Base-by-base conservation (phyloP, 2,329 filamentous ascomycete species). In the Raffaelea ambrosiae region DNA sequence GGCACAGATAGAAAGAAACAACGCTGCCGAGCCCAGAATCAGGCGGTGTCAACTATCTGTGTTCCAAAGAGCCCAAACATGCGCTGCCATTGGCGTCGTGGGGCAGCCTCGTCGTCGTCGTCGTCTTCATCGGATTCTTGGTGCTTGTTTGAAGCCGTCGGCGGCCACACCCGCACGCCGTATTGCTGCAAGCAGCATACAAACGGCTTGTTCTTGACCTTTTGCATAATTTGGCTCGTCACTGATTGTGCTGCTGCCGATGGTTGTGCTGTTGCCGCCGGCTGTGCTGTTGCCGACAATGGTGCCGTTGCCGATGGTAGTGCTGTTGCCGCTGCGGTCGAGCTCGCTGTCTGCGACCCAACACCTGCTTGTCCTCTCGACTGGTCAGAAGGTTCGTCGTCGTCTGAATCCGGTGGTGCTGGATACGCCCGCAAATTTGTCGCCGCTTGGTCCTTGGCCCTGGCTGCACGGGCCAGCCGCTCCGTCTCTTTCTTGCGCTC, bases 141-240 rank as follows among this genome's bases (percentile, higher is more conserved):
- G n/a, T n/a, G n/a, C n/a, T n/a, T n/a, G n/a, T n/a, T 21, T 16
- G 35, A 14, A 9, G 26, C 20, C 38, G 18, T 20, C 11, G n/a
- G 10, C 46, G 52, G 77, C 65, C 21, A 52, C 14, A 72, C 61
- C 48, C 65, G 70, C 41, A 86, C 66, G 5, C 84, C 85, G 55
- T 86, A 89, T 60, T 89, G 83, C 53, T 73, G 73, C 51, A 90
- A 73, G 56, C 84, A 87, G 60, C 85, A 89, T 2, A 69, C 64
- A 57, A 89, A 88, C 0, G 84, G 78, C 31, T 67, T 71, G 48
- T 82, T 83, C 1, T 68, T 50, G 55, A 48, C 18, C n/a, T 42
- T 22, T 48, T 45, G 19, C 35, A 38, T 5, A 19, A 19, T 48
- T 44, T n/a, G 49, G 47, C 35, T 41, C n/a, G 54, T 39, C 49